These are phyloP conservation scores for Waitea zeae DNA, from an alignment of 1,284 basidiomycete genomes.

Conservation along the genomic window DNA sequence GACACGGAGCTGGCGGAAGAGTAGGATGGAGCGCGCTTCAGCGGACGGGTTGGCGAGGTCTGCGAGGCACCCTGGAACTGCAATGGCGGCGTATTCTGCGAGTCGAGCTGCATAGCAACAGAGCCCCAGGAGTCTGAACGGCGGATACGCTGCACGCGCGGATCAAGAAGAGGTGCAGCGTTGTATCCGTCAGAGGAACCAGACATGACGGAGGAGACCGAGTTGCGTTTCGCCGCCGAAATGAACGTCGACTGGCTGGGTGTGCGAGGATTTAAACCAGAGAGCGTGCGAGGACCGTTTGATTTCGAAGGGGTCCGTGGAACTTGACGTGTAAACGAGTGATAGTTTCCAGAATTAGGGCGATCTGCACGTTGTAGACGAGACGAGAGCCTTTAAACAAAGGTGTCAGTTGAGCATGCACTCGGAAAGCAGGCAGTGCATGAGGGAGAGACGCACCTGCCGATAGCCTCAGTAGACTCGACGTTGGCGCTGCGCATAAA, in stretches of 20 bases:
- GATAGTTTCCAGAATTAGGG: conserved; percentile 26
- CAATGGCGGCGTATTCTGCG: not conserved
- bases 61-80: too few relatives aligned
- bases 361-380: conserved; percentile 52
- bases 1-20: not conserved
- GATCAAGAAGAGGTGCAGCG: conserved; percentile 11
- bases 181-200: not conserved
- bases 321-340: conserved; percentile 36
- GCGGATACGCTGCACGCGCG: conserved; percentile 22
- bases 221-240: conserved; percentile 14
- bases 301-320: conserved; percentile 16
- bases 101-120: not conserved
- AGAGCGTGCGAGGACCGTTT: too few relatives aligned
- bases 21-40: not conserved
- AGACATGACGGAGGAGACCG: too few relatives aligned
- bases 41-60: too few relatives aligned
- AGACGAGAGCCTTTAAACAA: conserved; percentile 33
- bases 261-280: too few relatives aligned
- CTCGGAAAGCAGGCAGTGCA: conserved; percentile 4
- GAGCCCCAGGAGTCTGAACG: conserved; percentile 21
- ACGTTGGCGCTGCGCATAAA: conserved; percentile 35
- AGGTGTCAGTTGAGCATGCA: conserved; percentile 1
- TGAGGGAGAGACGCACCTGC: conserved; percentile 26
- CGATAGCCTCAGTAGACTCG: conserved; percentile 36
- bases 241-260: too few relatives aligned